Percentiles rank a stretch among this genome's conserved stretches.
Evolutionary conservation across 768 basidiomycete genomes (phyloP).

Genomic region (Hirschioporus abietinus): DNA sequence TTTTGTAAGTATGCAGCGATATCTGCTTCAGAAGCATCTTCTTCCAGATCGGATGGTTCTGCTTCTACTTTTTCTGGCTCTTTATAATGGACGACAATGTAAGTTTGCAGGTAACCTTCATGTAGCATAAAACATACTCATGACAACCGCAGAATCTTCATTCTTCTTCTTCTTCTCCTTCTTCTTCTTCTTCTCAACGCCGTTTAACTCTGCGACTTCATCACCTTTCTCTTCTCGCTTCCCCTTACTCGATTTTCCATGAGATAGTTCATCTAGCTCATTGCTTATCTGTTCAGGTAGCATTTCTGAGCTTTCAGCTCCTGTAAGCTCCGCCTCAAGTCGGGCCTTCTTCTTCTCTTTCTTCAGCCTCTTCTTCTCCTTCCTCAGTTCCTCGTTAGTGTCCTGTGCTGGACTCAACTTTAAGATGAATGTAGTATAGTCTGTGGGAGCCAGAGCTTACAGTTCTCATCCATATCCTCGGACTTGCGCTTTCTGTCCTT

Average conservation of each 20-base stretch:
- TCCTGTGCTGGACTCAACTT: background rate
- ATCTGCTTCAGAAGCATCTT: conserved; percentile 25
- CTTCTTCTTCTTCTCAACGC: background rate
- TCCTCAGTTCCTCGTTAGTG: conserved; percentile 4
- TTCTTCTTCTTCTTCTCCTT: background rate
- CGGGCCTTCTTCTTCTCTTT: conserved; percentile 12
- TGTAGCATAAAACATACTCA: too few relatives aligned
- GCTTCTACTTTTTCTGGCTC: background rate
- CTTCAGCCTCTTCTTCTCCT: conserved; percentile 8
- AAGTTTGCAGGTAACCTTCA: background rate
- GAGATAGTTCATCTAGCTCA: background rate
- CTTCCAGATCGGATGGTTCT: background rate
- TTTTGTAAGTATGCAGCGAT: conserved; percentile 60
- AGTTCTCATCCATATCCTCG: background rate
- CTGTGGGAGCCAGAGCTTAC: background rate
- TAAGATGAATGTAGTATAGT: background rate
- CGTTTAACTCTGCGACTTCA: background rate
- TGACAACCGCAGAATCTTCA: background rate
- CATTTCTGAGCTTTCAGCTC: conserved; percentile 1
- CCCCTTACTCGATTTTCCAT: background rate
- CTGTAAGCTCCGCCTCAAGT: background rate
- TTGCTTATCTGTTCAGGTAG: background rate
- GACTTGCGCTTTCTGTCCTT: conserved; percentile 7
- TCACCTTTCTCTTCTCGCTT: background rate
- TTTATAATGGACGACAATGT: background rate